Base-by-base conservation (phyloP, 2,329 filamentous ascomycete species). In the Botrytis hyacinthi region DNA sequence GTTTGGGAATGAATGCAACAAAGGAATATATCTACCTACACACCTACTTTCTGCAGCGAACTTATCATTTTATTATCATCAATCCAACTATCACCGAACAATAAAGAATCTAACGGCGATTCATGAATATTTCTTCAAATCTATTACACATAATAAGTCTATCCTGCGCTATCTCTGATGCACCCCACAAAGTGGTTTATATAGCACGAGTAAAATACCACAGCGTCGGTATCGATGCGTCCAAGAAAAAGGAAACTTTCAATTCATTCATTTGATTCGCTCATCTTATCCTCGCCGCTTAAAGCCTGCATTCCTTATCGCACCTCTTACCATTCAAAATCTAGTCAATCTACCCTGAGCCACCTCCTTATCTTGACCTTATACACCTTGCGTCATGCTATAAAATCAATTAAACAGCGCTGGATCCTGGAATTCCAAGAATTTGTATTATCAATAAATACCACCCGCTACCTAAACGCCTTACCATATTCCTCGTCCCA, bases 401-500 rank as follows among this genome's bases (percentile, higher is more conserved):
- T 44, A 42, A 48, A 71, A 18, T 18, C n/a, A 44, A 37, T 40
- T 26, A 73, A 73, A 69, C 62, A 18, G 63, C 71, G 63, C 71
- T 73, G 51, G 71, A 69, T 69, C 61, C 40, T 57, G 26, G 29
- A 35, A 35, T 66, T 66, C 40, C 42, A 20, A 70, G 65, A 54
- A 67, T 67, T 67, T 29, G 26, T 46, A 70, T 70, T 70, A 70
- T 61, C 68, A 70, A 70, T 70, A 44, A 35, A 70, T 70, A 70
- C 67, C 26, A 35, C 40, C 18, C 44, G 42, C 12, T 48, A 35
- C 44, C 46, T 4, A 37, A 32, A 63, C 40, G 32, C 32, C 18
- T 40, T 29, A 37, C 22, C 69, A 46, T 42, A 63, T 42, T 40
- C 42, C 40, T 40, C 60, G n/a, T 29, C n/a, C n/a, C 18, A 32